phyloP scores from a whole-genome alignment of 2,329 filamentous ascomycete genomes.

The Rhinocladiella mackenziei region DNA sequence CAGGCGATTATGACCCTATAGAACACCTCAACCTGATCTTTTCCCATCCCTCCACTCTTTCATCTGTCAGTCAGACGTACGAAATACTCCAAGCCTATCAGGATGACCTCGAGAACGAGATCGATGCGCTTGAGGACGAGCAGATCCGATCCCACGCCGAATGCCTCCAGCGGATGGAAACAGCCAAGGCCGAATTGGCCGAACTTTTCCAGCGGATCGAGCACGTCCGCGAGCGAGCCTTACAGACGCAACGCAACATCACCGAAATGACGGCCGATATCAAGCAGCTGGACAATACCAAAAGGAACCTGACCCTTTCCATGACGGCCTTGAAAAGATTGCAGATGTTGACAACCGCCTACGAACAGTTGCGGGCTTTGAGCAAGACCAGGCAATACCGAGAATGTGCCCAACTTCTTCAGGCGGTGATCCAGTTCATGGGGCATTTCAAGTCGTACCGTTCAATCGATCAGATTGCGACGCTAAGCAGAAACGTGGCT shows the following conservation, averaged over 20 bases:
- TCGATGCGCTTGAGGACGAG: slow-evolving; percentile 64
- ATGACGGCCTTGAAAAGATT: slow-evolving; percentile 97
- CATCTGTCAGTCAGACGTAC: slow-evolving; percentile 71
- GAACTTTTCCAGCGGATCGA: slow-evolving; percentile 94
- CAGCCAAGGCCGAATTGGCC: slow-evolving; percentile 82
- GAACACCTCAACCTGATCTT: slow-evolving; percentile 92
- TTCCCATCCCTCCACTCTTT: slow-evolving; percentile 78
- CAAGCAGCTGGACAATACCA: slow-evolving; percentile 92
- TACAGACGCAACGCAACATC: slow-evolving; percentile 91
- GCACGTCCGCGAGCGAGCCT: slow-evolving; percentile 78
- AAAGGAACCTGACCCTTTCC: slow-evolving; percentile 90
- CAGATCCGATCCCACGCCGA: slow-evolving; percentile 84
- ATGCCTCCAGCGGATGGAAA: slow-evolving; percentile 85
- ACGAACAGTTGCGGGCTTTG: slow-evolving; percentile 84
- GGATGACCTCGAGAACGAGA: slow-evolving; percentile 75
- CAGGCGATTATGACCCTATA: slow-evolving; percentile 85
- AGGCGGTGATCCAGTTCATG: slow-evolving; percentile 96
- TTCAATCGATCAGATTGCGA: slow-evolving; percentile 96
- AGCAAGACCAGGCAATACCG: slow-evolving; percentile 85
- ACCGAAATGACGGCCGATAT: slow-evolving; percentile 99
- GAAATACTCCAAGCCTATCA: slow-evolving; percentile 69
- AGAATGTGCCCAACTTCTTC: slow-evolving; percentile 87
- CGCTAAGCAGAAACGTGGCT: slow-evolving; percentile 83
- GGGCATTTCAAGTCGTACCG: slow-evolving; percentile 97
- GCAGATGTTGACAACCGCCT: slow-evolving; percentile 99